phyloP scores from a whole-genome alignment of 129 eudicot genomes.

The Gnaphalium uliginosum region DNA sequence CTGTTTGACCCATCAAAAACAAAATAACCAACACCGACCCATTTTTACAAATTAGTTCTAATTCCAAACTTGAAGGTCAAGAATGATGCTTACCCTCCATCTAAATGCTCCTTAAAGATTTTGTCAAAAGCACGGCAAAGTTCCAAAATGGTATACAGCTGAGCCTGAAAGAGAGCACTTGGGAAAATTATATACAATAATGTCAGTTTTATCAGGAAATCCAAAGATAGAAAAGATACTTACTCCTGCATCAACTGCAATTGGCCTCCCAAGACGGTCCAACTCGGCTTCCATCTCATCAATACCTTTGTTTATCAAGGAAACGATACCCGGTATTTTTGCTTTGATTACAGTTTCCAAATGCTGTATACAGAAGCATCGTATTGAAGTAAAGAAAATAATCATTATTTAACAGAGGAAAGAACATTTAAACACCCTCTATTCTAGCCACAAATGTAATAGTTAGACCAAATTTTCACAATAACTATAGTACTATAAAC shows the following conservation, averaged over 20 bases:
- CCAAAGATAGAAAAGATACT: conserved; percentile 12
- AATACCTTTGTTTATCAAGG: conserved; percentile 56
- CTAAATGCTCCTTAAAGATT: conserved; percentile 61
- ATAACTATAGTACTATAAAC: neutral
- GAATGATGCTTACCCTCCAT: conserved; percentile 59
- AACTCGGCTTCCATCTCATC: conserved; percentile 67
- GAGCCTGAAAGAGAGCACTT: conserved; percentile 49
- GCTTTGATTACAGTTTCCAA: conserved; percentile 55
- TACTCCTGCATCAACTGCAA: conserved; percentile 65
- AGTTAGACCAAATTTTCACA: neutral
- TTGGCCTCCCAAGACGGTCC: conserved; percentile 58
- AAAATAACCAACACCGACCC: neutral
- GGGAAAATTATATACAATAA: neutral
- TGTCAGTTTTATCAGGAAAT: neutral
- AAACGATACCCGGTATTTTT: conserved; percentile 56
- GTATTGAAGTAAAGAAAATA: neutral
- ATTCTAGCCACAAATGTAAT: neutral
- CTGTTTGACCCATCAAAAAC: neutral
- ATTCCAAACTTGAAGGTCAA: neutral
- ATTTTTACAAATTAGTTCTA: neutral
- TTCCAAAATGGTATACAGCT: conserved; percentile 62
- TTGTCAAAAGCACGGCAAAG: conserved; percentile 76
- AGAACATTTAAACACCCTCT: neutral
- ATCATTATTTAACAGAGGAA: neutral
- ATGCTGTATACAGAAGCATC: conserved; percentile 45